Base-by-base conservation (phyloP, 306 rosid species). In the Begonia loranthoides region DNA sequence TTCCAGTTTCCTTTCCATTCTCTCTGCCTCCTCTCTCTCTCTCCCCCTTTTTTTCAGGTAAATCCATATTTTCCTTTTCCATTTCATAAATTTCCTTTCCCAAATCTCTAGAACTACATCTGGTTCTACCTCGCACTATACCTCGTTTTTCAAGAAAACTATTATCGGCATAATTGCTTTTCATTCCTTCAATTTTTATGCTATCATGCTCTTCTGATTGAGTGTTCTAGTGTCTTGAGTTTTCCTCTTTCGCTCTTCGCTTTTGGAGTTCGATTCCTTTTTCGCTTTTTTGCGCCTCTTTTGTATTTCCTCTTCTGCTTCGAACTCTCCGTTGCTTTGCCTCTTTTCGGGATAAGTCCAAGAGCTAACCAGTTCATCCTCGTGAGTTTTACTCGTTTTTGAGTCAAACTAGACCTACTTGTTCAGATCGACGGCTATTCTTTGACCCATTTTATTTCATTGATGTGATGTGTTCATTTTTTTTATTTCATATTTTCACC, bases 371-470 rank as follows among this genome's bases (percentile, higher is more conserved):
- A 1, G 13, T 0, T 11, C 15, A 17, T 57, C 49, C 16, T 24
- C 17, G 49, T 55, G 56, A 55, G 60, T 49, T 4, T 33, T 15
- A 16, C 46, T 21, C 51, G 3, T 28, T 34, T 44, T 2, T 12
- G 17, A 40, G 74, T 69, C 79, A 53, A 63, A 66, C 55, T 70
- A 43, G 9, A 55, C 22, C 64, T 12, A 51, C 62, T 41, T 51
- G 21, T 49, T 38, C 21, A 57, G 17, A 73, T 65, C 80, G 83
- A 76, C 87, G 83, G 83, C 74, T 69, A 16, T 52, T 62, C 21
- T 55, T 46, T 57, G 66, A 71, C 67, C 51, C 57, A 52, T 78
- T 72, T 70, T 66, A 21, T 51, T 38, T 44, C 12, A 6, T 57
- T 54, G 63, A 58, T 49, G 56, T 40, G 64, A 59, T 59, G 64